A percentile compares a stretch with the other conserved stretches of the same genome.
Evolutionary conservation across 352 stramenopile species (phyloP).

Genomic region (Pythium volutum): DNA sequence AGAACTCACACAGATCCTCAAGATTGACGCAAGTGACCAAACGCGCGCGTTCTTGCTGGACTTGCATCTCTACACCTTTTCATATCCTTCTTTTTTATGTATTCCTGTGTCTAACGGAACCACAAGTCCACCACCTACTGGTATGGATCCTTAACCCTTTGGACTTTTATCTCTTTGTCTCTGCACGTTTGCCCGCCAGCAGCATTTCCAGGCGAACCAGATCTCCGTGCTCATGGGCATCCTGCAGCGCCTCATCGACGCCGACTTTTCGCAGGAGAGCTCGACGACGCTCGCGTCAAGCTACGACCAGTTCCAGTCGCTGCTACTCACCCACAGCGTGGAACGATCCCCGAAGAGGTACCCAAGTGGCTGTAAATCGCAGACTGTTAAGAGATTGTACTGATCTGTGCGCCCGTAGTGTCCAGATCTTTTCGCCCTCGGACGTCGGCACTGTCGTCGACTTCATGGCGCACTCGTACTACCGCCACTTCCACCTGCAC

Average conservation of each 20-base stretch:
- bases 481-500: constrained; percentile 76
- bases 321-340: constrained; percentile 66
- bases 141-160: neutral
- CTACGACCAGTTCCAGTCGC: constrained; percentile 55
- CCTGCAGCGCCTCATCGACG: constrained; percentile 59
- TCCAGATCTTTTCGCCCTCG: constrained; percentile 48
- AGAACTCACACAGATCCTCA: constrained; percentile 49
- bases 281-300: constrained; percentile 46
- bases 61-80: constrained; percentile 64
- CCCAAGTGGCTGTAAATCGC: neutral
- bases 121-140: too few species aligned
- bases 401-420: constrained; percentile 25
- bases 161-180: neutral
- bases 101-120: neutral
- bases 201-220: constrained; percentile 49
- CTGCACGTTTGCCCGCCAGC: constrained; percentile 62
- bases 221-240: constrained; percentile 72
- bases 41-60: constrained; percentile 48
- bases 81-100: constrained; percentile 38
- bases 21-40: constrained; percentile 33
- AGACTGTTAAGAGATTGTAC: neutral
- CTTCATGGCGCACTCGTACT: constrained; percentile 77
- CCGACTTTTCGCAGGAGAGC: constrained; percentile 45
- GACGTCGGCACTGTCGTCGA: constrained; percentile 64
- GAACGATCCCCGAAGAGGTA: constrained; percentile 69